Conservation (phyloP, 2,329 filamentous ascomycete genomes). For the Calonectria montana region DNA sequence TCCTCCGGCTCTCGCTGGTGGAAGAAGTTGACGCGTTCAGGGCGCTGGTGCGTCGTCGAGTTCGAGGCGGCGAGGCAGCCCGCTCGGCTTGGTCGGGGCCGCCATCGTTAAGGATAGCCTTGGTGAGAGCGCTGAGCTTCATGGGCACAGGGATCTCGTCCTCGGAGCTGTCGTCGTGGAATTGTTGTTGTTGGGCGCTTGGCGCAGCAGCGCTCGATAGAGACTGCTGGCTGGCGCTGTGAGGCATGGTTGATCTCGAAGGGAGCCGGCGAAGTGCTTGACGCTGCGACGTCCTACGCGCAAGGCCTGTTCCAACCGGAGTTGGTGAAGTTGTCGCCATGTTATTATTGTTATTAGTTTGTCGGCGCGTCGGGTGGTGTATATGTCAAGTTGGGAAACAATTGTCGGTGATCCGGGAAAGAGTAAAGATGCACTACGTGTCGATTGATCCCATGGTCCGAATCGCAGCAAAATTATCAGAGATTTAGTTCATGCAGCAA, state of each 20-base stretch:
- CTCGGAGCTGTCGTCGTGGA: slow-evolving; percentile 85
- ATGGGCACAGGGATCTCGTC: slow-evolving; percentile 92
- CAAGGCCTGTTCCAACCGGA: slow-evolving; percentile 62
- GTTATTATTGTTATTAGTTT: slow-evolving; percentile 34
- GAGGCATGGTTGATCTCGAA: slow-evolving; percentile 57
- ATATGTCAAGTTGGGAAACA: slow-evolving; percentile 28
- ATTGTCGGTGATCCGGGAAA: slow-evolving; percentile 31
- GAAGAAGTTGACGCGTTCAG: slow-evolving; percentile 58
- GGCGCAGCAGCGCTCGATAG: slow-evolving; percentile 43
- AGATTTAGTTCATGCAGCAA: slow-evolving; percentile 52
- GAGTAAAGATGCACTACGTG: slow-evolving; percentile 54
- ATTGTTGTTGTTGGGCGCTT: slow-evolving; percentile 60
- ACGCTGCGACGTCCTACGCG: slow-evolving; percentile 66
- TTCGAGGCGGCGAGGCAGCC: slow-evolving; percentile 58
- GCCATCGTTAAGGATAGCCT: slow-evolving; percentile 80
- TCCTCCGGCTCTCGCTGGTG: slow-evolving; percentile 56
- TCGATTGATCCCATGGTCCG: slow-evolving; percentile 52
- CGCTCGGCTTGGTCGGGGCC: slow-evolving; percentile 58
- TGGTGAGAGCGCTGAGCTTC: slow-evolving; percentile 93
- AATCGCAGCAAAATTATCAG: slow-evolving; percentile 46
- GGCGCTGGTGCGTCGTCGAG: slow-evolving; percentile 61
- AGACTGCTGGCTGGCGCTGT: slow-evolving; percentile 59
- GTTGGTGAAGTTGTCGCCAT: slow-evolving; percentile 69
- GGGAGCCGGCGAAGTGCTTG: slow-evolving; percentile 64
- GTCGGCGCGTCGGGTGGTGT: slow-evolving; percentile 32